Base-by-base conservation (phyloP, 2,329 filamentous ascomycete genomes). In the Monosporascus sp. region DNA sequence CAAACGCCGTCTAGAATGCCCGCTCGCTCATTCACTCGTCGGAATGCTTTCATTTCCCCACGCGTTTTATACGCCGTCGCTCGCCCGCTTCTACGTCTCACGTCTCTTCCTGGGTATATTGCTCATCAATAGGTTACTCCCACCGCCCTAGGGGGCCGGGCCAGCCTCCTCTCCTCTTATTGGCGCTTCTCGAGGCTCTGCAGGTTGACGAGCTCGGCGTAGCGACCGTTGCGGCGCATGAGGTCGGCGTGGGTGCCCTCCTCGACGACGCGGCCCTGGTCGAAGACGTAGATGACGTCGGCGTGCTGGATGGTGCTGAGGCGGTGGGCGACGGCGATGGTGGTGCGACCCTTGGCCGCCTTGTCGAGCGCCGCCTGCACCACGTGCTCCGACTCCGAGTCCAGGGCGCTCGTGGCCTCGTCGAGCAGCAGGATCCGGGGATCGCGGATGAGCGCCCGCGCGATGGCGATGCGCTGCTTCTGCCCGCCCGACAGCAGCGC, bases 271-370 rank as follows among this genome's bases (percentile, higher is more conserved):
- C 84, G 81, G 7, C 93, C 94, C 63, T 89, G 86, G 69, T 97
- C 92, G 68, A 97, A 94, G n/a, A 97, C 93, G 60, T 95, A 97
- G 63, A 97, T 97, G 48, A 93, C 75, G 67, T 97, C 93, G 0
- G 93, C 93, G 68, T 94, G 92, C 68, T 96, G 91, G 56, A 97
- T 97, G 0, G 94, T 97, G 65, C 86, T 91, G 6, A 99, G 75
- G 24, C 94, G 80, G 72, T 99, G 93, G 3, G 94, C 94, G 1
- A 99, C 93, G 1, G 93, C 92, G 58, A 99, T 94, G 0, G 93
- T 97, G 7, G 91, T 96, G 50, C 91, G 82, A 45, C 86, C 91
- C 75, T 89, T 87, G 20, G 90, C 87, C 2, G 91, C 91, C 58
- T 85, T 84, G 69, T 97, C 89, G 17, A 94, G 78, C 0, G 89